Percentiles rank a stretch among this genome's conserved stretches.
Conservation (phyloP, 306 rosid species). For the Astragalus membranaceus region DNA sequence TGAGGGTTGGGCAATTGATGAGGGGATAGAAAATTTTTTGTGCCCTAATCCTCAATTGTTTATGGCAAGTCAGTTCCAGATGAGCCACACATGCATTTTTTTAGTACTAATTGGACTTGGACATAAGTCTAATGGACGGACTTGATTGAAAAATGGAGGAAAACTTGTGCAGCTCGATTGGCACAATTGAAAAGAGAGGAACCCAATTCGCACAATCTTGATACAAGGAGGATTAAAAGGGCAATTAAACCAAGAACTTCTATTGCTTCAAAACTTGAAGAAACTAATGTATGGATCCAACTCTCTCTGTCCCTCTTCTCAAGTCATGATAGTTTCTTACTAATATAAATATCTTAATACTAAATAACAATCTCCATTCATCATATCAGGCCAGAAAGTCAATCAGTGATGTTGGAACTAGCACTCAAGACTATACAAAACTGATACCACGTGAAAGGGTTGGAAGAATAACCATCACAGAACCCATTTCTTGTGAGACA, state of each 20-base stretch:
- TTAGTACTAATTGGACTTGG: no score
- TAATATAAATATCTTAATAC: background rate
- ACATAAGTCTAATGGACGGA: no score
- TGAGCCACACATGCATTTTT: no score
- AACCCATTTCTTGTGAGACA: background rate
- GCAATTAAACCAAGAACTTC: no score
- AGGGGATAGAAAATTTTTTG: no score
- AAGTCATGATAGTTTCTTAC: background rate
- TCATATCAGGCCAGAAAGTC: background rate
- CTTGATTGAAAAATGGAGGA: no score
- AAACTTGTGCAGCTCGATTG: no score
- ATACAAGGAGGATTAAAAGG: no score
- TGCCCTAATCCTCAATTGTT: no score
- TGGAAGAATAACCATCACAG: background rate
- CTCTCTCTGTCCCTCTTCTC: background rate
- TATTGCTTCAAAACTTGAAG: background rate
- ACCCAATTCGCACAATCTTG: no score
- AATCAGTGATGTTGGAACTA: background rate
- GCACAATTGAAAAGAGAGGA: no score
- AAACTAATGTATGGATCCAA: background rate
- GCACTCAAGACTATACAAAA: background rate
- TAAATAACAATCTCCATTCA: background rate
- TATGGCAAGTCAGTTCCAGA: no score
- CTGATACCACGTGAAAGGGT: background rate
- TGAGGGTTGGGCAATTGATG: slow-evolving; percentile 29